phyloP scores from a whole-genome alignment of 495 filamentous ascomycete genomes.

The Xylaria bambusicola region DNA sequence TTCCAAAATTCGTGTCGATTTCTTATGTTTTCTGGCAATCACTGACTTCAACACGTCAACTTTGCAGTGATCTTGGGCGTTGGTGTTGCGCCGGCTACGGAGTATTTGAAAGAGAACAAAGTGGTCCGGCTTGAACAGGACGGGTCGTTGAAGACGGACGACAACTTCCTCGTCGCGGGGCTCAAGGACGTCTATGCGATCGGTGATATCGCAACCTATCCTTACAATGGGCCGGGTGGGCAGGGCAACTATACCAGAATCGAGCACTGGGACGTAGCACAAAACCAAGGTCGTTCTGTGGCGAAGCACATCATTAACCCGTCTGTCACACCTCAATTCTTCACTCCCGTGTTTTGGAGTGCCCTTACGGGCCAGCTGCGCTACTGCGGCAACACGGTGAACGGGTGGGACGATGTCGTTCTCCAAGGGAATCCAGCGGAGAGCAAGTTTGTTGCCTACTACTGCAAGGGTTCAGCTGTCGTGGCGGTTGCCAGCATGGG shows the following conservation, averaged over 20 bases:
- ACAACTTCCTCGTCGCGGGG: conserved; percentile 71
- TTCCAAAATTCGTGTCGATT: too few relatives aligned
- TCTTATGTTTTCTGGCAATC: too few relatives aligned
- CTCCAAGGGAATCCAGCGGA: conserved; percentile 76
- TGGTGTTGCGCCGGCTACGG: conserved; percentile 83
- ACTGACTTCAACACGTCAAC: too few relatives aligned
- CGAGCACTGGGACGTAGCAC: conserved; percentile 98
- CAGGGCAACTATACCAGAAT: conserved; percentile 69
- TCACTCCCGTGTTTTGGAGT: conserved; percentile 96
- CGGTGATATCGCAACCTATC: conserved; percentile 94
- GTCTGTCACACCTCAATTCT: conserved; percentile 61
- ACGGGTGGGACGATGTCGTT: conserved; percentile 83
- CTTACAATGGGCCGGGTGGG: conserved; percentile 87
- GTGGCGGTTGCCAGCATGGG: conserved; percentile 91
- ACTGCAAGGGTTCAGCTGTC: conserved; percentile 82
- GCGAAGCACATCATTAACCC: conserved; percentile 72
- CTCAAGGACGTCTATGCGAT: conserved; percentile 86
- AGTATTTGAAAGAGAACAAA: conserved; percentile 74
- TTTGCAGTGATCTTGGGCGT: conserved; percentile 92
- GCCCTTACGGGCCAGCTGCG: conserved; percentile 85
- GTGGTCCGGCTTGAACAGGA: conserved; percentile 71
- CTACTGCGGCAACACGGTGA: conserved; percentile 83
- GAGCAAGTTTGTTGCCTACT: conserved; percentile 85
- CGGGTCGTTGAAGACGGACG: conserved; percentile 76
- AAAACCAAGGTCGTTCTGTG: conserved; percentile 81